These are phyloP conservation scores for Gaeumannomyces tritici DNA, from an alignment of 2,329 filamentous ascomycete species.

Conservation along the genomic window DNA sequence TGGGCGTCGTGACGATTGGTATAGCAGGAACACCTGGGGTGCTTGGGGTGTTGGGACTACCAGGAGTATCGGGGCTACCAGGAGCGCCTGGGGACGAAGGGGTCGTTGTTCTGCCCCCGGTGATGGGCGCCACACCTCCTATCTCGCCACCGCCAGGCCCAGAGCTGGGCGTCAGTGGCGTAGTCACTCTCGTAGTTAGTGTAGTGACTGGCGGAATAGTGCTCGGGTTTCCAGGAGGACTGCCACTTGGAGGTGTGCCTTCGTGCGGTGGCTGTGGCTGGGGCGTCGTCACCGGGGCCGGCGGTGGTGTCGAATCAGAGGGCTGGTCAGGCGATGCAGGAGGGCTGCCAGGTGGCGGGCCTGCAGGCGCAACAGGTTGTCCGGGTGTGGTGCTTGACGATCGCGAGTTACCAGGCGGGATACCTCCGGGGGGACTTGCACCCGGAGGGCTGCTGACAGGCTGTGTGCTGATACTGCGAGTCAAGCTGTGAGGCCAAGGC, in stretches of 20 bases:
- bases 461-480: background rate
- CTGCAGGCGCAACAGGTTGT: no score
- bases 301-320: background rate
- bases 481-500: background rate
- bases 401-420: no score
- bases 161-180: background rate
- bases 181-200: background rate
- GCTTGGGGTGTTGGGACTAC: background rate
- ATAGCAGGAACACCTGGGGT: background rate
- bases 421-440: background rate
- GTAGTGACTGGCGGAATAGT: background rate
- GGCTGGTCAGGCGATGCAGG: no score
- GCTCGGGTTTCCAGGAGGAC: background rate
- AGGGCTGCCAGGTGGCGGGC: no score
- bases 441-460: background rate
- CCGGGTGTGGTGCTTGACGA: no score
- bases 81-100: background rate
- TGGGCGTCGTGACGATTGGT: background rate
- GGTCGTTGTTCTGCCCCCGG: background rate
- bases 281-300: background rate
- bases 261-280: background rate
- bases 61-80: background rate
- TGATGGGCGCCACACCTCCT: background rate
- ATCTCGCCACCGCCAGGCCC: background rate
- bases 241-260: background rate